These are phyloP conservation scores for Andrographis paniculata DNA, from an alignment of 305 asterid species.

Conservation along the genomic window DNA sequence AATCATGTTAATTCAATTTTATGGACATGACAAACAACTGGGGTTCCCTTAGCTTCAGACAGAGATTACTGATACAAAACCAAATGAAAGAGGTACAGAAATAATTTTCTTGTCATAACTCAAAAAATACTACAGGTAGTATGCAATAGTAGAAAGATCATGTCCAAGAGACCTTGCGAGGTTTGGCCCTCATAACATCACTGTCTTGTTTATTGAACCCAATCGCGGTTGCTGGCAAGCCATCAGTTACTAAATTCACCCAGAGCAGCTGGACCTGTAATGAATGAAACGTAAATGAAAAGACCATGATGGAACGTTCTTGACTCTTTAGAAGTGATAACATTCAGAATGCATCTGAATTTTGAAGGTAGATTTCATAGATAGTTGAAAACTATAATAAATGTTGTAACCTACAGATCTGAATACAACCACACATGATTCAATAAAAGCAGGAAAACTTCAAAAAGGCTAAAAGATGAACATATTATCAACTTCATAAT, in stretches of 20 bases:
- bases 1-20: too few species aligned
- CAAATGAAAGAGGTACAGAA: too few species aligned
- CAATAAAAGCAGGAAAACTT: too few species aligned
- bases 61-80: too few species aligned
- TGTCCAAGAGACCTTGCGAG: constrained; percentile 70
- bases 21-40: too few species aligned
- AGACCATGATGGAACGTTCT: constrained; percentile 1
- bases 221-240: constrained; percentile 99
- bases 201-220: constrained; percentile 97
- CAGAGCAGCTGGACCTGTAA: constrained; percentile 96
- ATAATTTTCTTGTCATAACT: too few species aligned
- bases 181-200: constrained; percentile 97
- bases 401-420: background rate
- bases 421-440: background rate
- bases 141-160: background rate
- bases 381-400: background rate
- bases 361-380: constrained; percentile 4
- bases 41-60: too few species aligned
- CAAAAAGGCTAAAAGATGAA: constrained; percentile 1
- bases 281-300: constrained; percentile 19
- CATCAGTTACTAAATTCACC: constrained; percentile 99
- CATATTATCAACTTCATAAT: constrained; percentile 13
- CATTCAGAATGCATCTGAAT: background rate
- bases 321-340: background rate
- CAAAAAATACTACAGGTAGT: too few species aligned